phyloP scores from a whole-genome alignment of 1,284 basidiomycete genomes.

The Coniferiporia sulphurascens region DNA sequence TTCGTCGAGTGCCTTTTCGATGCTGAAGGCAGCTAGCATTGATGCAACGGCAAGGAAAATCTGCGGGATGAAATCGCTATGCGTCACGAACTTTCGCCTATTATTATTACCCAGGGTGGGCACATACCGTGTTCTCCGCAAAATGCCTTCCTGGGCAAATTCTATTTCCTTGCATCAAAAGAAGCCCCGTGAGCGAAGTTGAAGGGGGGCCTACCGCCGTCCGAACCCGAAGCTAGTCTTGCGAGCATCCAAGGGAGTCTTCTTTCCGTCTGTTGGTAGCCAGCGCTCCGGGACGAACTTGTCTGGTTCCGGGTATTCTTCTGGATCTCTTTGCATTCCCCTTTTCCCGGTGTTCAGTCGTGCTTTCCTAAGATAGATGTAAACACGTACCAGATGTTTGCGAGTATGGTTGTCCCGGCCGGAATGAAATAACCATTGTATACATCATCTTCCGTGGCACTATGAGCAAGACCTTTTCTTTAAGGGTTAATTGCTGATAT shows the following conservation, averaged over 20 bases:
- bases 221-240: slow-evolving; percentile 6
- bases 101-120: background rate
- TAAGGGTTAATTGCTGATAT: background rate
- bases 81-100: background rate
- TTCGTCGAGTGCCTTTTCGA: slow-evolving; percentile 11
- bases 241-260: background rate
- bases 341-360: background rate
- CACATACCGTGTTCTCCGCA: slow-evolving; percentile 18
- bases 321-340: slow-evolving; percentile 4
- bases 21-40: slow-evolving; percentile 18
- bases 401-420: slow-evolving; percentile 14
- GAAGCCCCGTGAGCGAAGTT: background rate
- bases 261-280: background rate
- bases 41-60: slow-evolving; percentile 16
- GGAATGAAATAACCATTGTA: slow-evolving; percentile 20
- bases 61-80: background rate
- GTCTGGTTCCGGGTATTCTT: slow-evolving; percentile 3
- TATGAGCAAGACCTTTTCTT: slow-evolving; percentile 2
- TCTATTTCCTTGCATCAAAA: background rate
- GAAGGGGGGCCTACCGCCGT: background rate
- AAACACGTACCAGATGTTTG: slow-evolving; percentile 17
- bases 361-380: background rate
- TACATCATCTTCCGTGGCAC: slow-evolving; percentile 14
- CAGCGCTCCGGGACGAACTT: slow-evolving; percentile 11
- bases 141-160: slow-evolving; percentile 21